These are phyloP conservation scores for Suillus subaureus DNA, from an alignment of 768 basidiomycete species.

Conservation along the genomic window DNA sequence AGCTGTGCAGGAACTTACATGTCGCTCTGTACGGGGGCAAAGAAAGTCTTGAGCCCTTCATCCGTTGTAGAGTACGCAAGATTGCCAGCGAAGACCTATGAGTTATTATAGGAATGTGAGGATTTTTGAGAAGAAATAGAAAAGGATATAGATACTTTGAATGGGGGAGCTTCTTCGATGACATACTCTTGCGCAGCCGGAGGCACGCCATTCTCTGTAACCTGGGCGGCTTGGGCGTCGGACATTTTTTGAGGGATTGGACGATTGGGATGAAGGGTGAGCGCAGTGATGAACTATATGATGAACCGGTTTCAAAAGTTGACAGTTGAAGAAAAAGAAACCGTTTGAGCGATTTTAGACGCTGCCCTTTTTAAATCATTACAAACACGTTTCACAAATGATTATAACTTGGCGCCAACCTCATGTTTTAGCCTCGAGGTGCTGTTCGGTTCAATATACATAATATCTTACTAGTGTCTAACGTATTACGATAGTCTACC, in stretches of 20 bases:
- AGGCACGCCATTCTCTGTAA: conserved; percentile 83
- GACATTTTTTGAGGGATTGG: conserved; percentile 71
- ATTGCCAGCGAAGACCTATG: conserved; percentile 89
- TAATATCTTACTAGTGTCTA: neutral
- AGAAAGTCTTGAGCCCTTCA: conserved; percentile 94
- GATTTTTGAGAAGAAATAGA: conserved; percentile 18
- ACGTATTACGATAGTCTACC: neutral
- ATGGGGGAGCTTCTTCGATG: conserved; percentile 73
- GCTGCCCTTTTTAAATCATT: conserved; percentile 13
- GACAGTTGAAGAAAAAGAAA: conserved; percentile 69
- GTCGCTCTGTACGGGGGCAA: conserved; percentile 83
- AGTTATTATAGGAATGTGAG: conserved; percentile 12
- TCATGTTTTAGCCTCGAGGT: neutral
- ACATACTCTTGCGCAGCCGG: conserved; percentile 68
- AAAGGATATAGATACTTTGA: conserved; percentile 58
- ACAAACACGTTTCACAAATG: neutral
- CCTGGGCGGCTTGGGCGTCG: conserved; percentile 86
- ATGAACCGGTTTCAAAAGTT: conserved; percentile 85
- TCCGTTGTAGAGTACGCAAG: conserved; percentile 93
- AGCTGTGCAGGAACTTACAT: conserved; percentile 60
- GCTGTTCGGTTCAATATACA: neutral
- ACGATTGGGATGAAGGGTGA: conserved; percentile 56
- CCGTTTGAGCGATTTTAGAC: conserved; percentile 18
- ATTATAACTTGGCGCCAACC: neutral
- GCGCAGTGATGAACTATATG: conserved; percentile 56